Conservation (phyloP, 179 eudicot species). For the Dionaea muscipula region DNA sequence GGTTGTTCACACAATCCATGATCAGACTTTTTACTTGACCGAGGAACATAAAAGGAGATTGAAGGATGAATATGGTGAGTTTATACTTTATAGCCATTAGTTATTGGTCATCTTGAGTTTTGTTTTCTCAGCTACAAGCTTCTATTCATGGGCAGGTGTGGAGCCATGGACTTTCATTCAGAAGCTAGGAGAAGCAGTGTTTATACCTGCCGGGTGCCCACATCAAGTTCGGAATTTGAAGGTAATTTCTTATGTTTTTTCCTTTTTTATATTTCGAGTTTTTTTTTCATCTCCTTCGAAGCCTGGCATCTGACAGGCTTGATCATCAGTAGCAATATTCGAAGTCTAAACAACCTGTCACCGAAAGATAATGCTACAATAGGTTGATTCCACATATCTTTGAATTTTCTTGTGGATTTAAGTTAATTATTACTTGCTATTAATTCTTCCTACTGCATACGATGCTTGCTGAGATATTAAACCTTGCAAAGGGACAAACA, state of each 20-base stretch:
- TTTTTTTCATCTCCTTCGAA: no score
- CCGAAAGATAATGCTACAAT: no score
- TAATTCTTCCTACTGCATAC: no score
- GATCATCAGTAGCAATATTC: no score
- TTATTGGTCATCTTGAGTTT: neutral
- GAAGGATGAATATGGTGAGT: constrained; percentile 69
- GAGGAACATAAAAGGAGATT: constrained; percentile 51
- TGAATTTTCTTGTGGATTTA: no score
- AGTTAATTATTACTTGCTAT: no score
- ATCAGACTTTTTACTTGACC: constrained; percentile 66
- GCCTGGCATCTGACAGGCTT: no score
- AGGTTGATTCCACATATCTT: no score
- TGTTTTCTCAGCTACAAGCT: neutral
- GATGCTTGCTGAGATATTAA: no score
- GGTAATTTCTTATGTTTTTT: constrained; percentile 18
- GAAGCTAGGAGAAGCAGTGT: constrained; percentile 74
- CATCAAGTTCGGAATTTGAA: constrained; percentile 78
- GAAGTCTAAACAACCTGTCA: no score
- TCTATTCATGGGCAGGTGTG: constrained; percentile 27
- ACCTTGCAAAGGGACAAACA: no score
- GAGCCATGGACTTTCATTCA: constrained; percentile 94
- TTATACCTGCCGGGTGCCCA: constrained; percentile 90
- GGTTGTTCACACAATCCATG: constrained; percentile 89
- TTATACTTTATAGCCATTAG: neutral
- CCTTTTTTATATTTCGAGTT: neutral